These are phyloP conservation scores for Pseudofabraea citricarpa DNA, from an alignment of 2,329 filamentous ascomycete genomes.

Conservation along the genomic window DNA sequence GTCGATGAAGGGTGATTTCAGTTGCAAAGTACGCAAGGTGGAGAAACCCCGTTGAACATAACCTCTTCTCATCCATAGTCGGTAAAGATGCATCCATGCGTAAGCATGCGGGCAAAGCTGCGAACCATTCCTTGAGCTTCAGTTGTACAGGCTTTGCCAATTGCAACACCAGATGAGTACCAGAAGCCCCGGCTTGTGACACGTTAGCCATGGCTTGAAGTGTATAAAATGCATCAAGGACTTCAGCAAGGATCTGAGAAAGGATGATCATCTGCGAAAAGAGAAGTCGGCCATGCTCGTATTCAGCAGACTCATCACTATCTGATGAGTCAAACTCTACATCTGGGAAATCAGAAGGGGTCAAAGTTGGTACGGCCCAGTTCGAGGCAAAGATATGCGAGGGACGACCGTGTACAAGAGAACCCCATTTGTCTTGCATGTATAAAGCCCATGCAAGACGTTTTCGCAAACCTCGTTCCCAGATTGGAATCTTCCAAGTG, in stretches of 20 bases:
- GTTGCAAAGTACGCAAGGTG: constrained; percentile 92
- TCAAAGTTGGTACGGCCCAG: constrained; percentile 72
- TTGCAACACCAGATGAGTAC: constrained; percentile 67
- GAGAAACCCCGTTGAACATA: constrained; percentile 68
- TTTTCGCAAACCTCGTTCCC: constrained; percentile 82
- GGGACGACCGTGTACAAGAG: constrained; percentile 77
- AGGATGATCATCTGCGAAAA: constrained; percentile 74
- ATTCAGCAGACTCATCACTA: constrained; percentile 56
- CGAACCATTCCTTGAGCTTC: constrained; percentile 78
- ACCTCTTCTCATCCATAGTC: constrained; percentile 34
- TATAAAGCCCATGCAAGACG: constrained; percentile 87
- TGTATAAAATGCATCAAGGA: constrained; percentile 79
- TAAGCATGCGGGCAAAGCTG: constrained; percentile 52
- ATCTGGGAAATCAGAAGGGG: constrained; percentile 66
- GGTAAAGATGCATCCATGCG: constrained; percentile 60
- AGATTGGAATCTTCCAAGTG: constrained; percentile 79
- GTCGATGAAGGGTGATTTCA: constrained; percentile 87
- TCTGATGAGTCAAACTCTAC: constrained; percentile 59
- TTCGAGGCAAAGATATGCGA: constrained; percentile 67
- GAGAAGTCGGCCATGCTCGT: constrained; percentile 62
- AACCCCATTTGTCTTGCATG: constrained; percentile 93
- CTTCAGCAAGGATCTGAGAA: constrained; percentile 71
- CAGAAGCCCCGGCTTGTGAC: constrained; percentile 59
- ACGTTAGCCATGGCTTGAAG: constrained; percentile 70
- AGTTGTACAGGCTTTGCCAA: constrained; percentile 79